Evolutionary conservation across 169 alveolate species (phyloP), one percentile per base, ranked within the genome.

Genomic region (Eimeria falciformis): DNA sequence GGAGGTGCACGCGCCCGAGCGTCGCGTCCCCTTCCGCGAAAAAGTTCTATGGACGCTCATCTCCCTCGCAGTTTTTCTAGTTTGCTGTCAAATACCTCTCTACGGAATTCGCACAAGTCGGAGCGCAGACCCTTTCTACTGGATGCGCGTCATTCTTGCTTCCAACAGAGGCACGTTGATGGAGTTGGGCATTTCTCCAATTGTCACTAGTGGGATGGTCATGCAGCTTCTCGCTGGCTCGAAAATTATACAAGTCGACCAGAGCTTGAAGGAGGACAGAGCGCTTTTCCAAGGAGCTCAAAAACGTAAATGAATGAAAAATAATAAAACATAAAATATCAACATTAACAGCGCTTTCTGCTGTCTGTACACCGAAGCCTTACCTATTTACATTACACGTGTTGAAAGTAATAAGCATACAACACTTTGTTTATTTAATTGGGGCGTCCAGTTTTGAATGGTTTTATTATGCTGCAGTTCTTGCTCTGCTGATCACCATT

Each of bases 161-260:
- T 97, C 99, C 17, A 99, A 99, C 96, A 96, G 99, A 94, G 99
- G 99, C 37, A 98, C 99, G 0, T 96, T 99, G 45, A 99, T 99
- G 99, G 99, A 99, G 95, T 97, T 99, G 58, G 96, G 96, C 6
- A 99, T 98, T 90, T 97, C 99, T 46, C 99, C 99, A 18, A 99
- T 98, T 90, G 91, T 99, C 88, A 99, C 99, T 27, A 96, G 99
- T 58, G 98, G 99, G 58, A 99, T 99, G 99, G 99, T 99, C 85
- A 98, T 99, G 99, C 99, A 99, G 96, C 97, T 99, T 77, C 96
- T 99, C 43, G 99, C 99, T 12, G 99, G 99, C 46, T 98, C 99
- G 50, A 98, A 98, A 95, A 98, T 99, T 71, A 98, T 99, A 55
- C 99, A 98, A 71, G 99, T 99, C 27, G 99, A 99, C 96, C 99